These are phyloP conservation scores for Neofusicoccum umdonicola DNA, from an alignment of 2,329 filamentous ascomycete species.

Conservation along the genomic window DNA sequence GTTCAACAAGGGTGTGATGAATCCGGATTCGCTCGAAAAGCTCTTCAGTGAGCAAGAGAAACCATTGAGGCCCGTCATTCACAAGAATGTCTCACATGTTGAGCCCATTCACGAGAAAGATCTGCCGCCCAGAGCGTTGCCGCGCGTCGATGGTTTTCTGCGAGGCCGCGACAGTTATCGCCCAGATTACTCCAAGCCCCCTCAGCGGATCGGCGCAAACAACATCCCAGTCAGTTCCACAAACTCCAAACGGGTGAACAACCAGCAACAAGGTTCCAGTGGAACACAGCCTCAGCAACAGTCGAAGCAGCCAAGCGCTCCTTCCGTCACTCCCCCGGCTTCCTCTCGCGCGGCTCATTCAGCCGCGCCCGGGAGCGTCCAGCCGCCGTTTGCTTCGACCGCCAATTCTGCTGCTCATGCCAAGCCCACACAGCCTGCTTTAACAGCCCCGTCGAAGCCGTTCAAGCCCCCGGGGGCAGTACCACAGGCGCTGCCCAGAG, in stretches of 20 bases:
- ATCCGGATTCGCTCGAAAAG: slow-evolving; percentile 10
- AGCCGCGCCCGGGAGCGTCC: not conserved
- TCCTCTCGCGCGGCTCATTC: not conserved
- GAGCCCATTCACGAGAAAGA: not conserved
- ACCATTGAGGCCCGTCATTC: not conserved
- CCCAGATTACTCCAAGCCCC: not conserved
- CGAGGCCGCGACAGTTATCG: not conserved
- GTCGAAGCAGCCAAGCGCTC: not conserved
- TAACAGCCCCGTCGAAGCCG: not conserved
- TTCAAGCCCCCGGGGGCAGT: not conserved
- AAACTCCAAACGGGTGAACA: not conserved
- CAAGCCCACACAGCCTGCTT: not conserved
- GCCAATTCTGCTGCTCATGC: not conserved
- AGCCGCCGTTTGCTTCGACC: not conserved
- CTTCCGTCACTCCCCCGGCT: not conserved
- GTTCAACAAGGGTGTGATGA: slow-evolving; percentile 28
- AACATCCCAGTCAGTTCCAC: not conserved
- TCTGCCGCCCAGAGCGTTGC: not conserved
- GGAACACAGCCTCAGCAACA: not conserved
- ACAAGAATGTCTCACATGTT: not conserved
- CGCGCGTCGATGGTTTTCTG: not conserved
- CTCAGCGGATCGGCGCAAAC: not conserved
- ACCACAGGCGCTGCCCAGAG: not conserved
- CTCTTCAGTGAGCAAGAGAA: slow-evolving; percentile 13
- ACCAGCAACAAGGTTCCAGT: not conserved